Evolutionary conservation across 202 grass and related monocot genomes (phyloP), one percentile per base, ranked within the genome.

Genomic region (Musa balbisiana): DNA sequence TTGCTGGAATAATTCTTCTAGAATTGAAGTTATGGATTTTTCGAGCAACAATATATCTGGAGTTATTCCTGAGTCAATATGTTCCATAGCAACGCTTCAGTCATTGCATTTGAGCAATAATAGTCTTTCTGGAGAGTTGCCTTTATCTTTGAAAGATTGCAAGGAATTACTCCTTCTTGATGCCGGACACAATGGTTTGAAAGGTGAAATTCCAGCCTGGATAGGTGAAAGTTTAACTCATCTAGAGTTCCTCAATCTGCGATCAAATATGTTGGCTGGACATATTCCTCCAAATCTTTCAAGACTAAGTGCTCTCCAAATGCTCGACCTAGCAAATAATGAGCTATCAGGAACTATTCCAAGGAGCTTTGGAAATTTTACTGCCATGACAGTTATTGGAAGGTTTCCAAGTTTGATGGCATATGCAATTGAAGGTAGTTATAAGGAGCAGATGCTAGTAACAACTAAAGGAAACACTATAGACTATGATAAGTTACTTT

Each of bases 381-480:
- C n/a, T 22, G n/a, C 49, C 69, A 72, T 72, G 50, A 72, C 14
- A 11, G 2, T 52, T 1, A 5, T 16, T 13, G 1, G 11, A 72
- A 62, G 0, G 0, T 1, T 62, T 62, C 0, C 58, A 23, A 14
- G 2, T 1, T 23, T 2, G 13, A 5, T 8, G 0, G 9, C 2
- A 9, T 3, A 13, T 14, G 21, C 15, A 6, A 16, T 8, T 27
- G 0, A 2, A 27, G 1, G 1, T 2, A 16, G 25, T 62, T 8
- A 4, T 10, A 1, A 8, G 20, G 20, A 62, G 15, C 1, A 62
- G 20, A 1, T 17, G 13, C 0, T 0, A 0, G 0, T 62, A 0
- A 29, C 26, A 27, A 43, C 21, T 27, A 43, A 67, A 33, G 26
- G 26, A 12, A 12, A 2, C 1, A 29, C 24, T 26, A 1, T 0